Conservation (phyloP, 1,284 basidiomycete species). For the Acaromyces ingoldii region DNA sequence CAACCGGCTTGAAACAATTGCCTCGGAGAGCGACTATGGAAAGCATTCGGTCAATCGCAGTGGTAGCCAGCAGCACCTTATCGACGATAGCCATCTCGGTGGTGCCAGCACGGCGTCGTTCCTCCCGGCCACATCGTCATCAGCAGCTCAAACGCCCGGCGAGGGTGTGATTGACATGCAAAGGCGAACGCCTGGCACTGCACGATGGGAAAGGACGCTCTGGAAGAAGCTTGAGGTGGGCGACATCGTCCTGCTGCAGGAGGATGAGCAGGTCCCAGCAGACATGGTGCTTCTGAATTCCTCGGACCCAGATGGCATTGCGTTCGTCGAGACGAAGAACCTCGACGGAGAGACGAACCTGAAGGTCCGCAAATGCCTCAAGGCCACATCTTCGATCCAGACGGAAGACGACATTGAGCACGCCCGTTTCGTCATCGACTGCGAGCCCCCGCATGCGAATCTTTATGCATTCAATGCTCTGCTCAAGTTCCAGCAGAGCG, state of each 20-base stretch:
- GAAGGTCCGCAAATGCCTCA: conserved; percentile 75
- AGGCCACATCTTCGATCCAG: conserved; percentile 69
- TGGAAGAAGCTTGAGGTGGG: conserved; percentile 99
- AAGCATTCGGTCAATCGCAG: neutral
- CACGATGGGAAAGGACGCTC: conserved; percentile 86
- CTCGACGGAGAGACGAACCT: conserved; percentile 95
- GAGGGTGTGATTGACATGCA: conserved; percentile 63
- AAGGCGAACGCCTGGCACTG: conserved; percentile 65
- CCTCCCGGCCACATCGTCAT: neutral
- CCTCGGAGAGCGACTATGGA: conserved; percentile 37
- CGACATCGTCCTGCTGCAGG: conserved; percentile 82
- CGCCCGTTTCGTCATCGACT: conserved; percentile 78
- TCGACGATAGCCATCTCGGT: too few relatives aligned
- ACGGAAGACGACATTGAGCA: conserved; percentile 88
- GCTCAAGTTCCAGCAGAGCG: conserved; percentile 57
- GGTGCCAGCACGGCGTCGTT: neutral
- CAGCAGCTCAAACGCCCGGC: neutral
- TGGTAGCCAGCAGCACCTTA: neutral
- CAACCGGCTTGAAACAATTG: conserved; percentile 31
- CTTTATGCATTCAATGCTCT: conserved; percentile 86
- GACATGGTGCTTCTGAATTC: conserved; percentile 83
- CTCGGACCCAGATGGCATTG: conserved; percentile 53
- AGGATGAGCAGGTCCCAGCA: conserved; percentile 93
- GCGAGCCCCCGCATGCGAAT: conserved; percentile 88
- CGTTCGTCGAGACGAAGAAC: conserved; percentile 66